A percentile compares a stretch with the other conserved stretches of the same genome.
Evolutionary conservation across 164 flowering plant genomes (phyloP).

Genomic region (Santalum album): DNA sequence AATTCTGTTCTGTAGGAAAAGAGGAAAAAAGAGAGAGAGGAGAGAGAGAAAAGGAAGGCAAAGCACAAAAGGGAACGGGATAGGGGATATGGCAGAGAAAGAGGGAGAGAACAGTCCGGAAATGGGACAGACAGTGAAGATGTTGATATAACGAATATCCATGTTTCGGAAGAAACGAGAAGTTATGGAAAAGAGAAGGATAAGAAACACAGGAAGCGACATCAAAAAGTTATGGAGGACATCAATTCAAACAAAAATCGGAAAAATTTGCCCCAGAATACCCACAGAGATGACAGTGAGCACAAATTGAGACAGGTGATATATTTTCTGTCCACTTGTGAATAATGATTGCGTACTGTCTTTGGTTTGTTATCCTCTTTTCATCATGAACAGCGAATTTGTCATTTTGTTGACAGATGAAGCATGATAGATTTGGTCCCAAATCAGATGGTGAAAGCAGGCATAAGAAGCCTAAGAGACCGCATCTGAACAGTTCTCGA

Average conservation of each 20-base stretch:
- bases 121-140: constrained; percentile 68
- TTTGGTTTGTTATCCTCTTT: neutral
- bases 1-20: constrained; percentile 41
- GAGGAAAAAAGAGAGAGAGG: constrained; percentile 68
- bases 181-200: constrained; percentile 64
- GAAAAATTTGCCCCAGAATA: constrained; percentile 61
- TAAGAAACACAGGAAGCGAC: constrained; percentile 66
- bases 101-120: constrained; percentile 54
- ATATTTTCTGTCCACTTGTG: neutral
- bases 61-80: constrained; percentile 54
- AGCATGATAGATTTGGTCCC: constrained; percentile 12
- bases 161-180: constrained; percentile 57
- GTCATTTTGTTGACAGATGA: too few relatives aligned
- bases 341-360: neutral
- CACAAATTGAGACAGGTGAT: constrained; percentile 79
- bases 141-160: constrained; percentile 37
- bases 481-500: constrained; percentile 68
- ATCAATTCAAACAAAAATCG: constrained; percentile 59
- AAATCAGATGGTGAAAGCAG: constrained; percentile 83
- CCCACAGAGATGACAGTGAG: constrained; percentile 70
- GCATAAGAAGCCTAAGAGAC: constrained; percentile 77
- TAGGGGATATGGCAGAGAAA: constrained; percentile 59
- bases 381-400: constrained; percentile 41
- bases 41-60: constrained; percentile 33
- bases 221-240: constrained; percentile 42